These are phyloP conservation scores for Pichia sp. DNA, from an alignment of 1,139 yeast genomes.

Conservation along the genomic window DNA sequence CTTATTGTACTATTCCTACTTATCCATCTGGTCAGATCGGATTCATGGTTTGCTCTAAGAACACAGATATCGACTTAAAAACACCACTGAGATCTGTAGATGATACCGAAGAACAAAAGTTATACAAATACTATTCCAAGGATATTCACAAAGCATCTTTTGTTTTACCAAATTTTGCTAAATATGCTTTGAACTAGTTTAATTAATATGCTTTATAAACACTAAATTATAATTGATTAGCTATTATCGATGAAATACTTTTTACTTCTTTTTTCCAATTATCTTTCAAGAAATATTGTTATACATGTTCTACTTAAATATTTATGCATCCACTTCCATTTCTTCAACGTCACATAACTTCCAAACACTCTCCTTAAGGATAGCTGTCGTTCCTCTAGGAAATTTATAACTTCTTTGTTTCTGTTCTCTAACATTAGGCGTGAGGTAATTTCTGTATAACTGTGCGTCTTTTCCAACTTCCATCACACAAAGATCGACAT, in stretches of 20 bases:
- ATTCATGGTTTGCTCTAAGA: constrained; percentile 86
- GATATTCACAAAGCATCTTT: constrained; percentile 79
- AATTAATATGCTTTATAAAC: neutral
- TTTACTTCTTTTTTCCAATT: neutral
- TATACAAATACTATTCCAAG: constrained; percentile 73
- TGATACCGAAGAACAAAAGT: constrained; percentile 52
- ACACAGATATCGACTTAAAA: constrained; percentile 51
- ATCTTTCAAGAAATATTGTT: too few relatives aligned
- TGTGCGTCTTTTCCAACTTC: constrained; percentile 84
- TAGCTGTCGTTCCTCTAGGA: constrained; percentile 86
- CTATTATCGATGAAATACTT: too few relatives aligned
- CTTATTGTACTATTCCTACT: constrained; percentile 85
- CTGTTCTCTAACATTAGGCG: constrained; percentile 79
- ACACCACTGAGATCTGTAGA: constrained; percentile 63
- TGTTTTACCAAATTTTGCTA: constrained; percentile 84
- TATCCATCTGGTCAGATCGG: constrained; percentile 94
- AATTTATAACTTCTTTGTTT: constrained; percentile 82
- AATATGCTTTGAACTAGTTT: constrained; percentile 24
- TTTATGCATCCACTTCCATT: constrained; percentile 12
- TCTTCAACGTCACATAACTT: constrained; percentile 68
- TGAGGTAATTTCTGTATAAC: constrained; percentile 75
- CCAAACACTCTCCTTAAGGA: constrained; percentile 58
- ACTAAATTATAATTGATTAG: too few relatives aligned
- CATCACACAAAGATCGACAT: constrained; percentile 95
- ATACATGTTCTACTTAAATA: neutral